These are phyloP conservation scores for Xylaria sp. DNA, from an alignment of 495 filamentous ascomycete species.

Conservation along the genomic window DNA sequence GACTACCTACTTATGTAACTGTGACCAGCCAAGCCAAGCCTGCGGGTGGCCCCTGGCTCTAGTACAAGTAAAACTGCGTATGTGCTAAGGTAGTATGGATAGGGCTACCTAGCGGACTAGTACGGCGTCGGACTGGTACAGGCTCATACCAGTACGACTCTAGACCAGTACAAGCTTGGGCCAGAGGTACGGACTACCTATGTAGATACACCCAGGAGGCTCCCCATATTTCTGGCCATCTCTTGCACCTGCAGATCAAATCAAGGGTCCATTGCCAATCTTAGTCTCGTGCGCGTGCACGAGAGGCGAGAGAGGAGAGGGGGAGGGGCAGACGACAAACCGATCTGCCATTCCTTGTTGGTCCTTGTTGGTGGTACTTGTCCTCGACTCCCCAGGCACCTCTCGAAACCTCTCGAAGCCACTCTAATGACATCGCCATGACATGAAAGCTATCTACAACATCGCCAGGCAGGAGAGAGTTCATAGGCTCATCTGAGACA, in stretches of 20 bases:
- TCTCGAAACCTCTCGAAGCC: neutral
- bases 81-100: too few relatives aligned
- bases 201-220: neutral
- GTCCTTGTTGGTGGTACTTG: neutral
- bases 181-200: neutral
- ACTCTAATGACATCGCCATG: conserved; percentile 12
- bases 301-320: conserved; percentile 3
- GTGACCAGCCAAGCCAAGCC: too few relatives aligned
- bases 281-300: conserved; percentile 8
- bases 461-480: neutral
- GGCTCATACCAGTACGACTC: too few relatives aligned
- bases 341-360: neutral
- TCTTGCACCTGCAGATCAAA: too few relatives aligned
- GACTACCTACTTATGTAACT: too few relatives aligned
- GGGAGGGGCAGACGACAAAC: conserved; percentile 14
- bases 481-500: neutral
- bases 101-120: too few relatives aligned
- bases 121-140: too few relatives aligned
- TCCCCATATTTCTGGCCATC: conserved; percentile 6
- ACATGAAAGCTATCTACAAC: neutral
- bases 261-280: conserved; percentile 23
- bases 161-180: too few relatives aligned
- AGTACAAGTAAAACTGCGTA: too few relatives aligned
- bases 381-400: neutral
- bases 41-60: too few relatives aligned